phyloP scores from a whole-genome alignment of 2,329 filamentous ascomycete species.

The Diplocarpon mali region DNA sequence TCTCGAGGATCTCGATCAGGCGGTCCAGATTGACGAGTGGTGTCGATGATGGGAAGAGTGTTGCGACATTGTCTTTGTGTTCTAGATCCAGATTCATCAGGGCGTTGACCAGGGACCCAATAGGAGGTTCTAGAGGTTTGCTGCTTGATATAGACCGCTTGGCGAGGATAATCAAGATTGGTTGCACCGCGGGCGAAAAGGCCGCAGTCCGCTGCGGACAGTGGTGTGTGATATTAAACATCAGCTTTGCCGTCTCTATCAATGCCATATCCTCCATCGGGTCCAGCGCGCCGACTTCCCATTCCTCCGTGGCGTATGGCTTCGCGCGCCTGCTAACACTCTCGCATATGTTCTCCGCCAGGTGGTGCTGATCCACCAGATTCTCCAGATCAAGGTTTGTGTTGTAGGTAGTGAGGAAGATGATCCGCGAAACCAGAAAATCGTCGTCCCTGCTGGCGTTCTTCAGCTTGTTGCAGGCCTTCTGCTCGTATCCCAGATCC shows the following conservation, averaged over 20 bases:
- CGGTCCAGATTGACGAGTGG: conserved; percentile 49
- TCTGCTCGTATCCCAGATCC: conserved; percentile 54
- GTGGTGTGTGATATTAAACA: conserved; percentile 79
- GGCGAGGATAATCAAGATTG: conserved; percentile 60
- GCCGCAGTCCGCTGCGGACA: conserved; percentile 47
- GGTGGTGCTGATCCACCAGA: conserved; percentile 52
- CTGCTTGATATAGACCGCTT: conserved; percentile 42
- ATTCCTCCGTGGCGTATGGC: conserved; percentile 31
- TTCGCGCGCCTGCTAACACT: conserved; percentile 62
- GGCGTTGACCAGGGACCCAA: conserved; percentile 65
- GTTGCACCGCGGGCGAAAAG: conserved; percentile 58
- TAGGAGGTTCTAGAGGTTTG: conserved; percentile 62
- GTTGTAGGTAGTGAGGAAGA: conserved; percentile 72
- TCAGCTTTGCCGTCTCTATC: conserved; percentile 70
- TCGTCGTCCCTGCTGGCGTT: conserved; percentile 71
- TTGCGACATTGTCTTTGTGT: conserved; percentile 33
- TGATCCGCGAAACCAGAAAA: conserved; percentile 68
- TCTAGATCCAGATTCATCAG: conserved; percentile 68
- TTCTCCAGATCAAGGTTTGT: conserved; percentile 54
- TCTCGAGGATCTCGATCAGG: conserved; percentile 59
- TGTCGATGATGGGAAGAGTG: conserved; percentile 55
- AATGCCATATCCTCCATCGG: conserved; percentile 72
- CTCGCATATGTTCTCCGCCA: conserved; percentile 57
- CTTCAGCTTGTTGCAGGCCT: conserved; percentile 61
- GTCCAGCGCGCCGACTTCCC: conserved; percentile 27